Evolutionary conservation across 1,284 basidiomycete genomes (phyloP).

Genomic region (Microstroma glucosiphilum): DNA sequence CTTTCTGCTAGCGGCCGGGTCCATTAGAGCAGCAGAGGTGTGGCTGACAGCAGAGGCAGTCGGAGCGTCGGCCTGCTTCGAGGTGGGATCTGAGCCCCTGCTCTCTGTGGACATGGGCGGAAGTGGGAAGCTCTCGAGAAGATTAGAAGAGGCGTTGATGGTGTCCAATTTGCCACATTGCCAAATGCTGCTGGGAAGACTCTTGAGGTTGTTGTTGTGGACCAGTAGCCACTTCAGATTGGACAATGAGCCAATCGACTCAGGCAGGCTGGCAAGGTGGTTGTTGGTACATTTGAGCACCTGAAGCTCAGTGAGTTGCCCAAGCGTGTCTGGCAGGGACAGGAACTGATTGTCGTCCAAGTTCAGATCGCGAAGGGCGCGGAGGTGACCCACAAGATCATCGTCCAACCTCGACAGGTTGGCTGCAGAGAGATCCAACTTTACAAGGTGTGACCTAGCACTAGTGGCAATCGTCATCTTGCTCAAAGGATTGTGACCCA

Average conservation of each 20-base stretch:
- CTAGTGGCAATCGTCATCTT: slow-evolving; percentile 41
- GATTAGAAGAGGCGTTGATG: slow-evolving; percentile 84
- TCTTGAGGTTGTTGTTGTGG: slow-evolving; percentile 83
- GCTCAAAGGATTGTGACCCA: slow-evolving; percentile 46
- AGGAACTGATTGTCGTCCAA: slow-evolving; percentile 64
- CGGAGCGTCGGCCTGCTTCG: neutral
- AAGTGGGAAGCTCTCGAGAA: slow-evolving; percentile 68
- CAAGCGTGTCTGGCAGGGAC: slow-evolving; percentile 72
- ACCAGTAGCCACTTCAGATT: slow-evolving; percentile 73
- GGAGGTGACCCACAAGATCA: slow-evolving; percentile 35
- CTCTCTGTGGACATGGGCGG: slow-evolving; percentile 42
- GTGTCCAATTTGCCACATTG: slow-evolving; percentile 67
- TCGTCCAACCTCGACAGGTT: slow-evolving; percentile 82
- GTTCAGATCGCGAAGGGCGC: slow-evolving; percentile 34
- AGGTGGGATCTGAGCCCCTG: neutral
- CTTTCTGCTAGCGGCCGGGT: neutral
- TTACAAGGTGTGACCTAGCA: slow-evolving; percentile 64
- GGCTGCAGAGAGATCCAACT: slow-evolving; percentile 80
- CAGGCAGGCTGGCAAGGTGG: slow-evolving; percentile 70
- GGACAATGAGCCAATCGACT: slow-evolving; percentile 69
- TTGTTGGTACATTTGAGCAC: slow-evolving; percentile 84
- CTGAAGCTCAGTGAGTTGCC: slow-evolving; percentile 66
- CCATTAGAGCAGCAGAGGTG: neutral
- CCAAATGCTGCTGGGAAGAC: slow-evolving; percentile 76
- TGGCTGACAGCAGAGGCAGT: neutral